Percentiles rank a stretch among this genome's conserved stretches.
Conservation (phyloP, 352 stramenopile genomes). For the Aphanomyces astaci region DNA sequence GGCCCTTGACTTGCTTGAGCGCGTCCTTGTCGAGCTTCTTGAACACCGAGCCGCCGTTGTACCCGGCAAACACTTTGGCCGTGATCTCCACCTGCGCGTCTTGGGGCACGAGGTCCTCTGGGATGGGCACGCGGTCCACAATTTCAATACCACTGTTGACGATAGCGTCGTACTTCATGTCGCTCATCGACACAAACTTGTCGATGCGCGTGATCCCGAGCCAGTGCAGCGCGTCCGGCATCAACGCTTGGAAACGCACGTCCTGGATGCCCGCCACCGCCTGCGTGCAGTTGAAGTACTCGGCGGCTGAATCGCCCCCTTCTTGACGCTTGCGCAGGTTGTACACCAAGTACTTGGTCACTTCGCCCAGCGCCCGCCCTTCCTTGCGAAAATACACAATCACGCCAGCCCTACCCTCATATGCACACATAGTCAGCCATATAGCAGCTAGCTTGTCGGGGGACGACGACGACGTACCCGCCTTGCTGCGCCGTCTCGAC, state of each 20-base stretch:
- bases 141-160: constrained; percentile 93
- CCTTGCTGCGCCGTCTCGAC: constrained; percentile 96
- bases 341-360: constrained; percentile 99
- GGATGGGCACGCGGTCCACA: constrained; percentile 97
- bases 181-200: constrained; percentile 96
- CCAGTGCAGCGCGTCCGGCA: constrained; percentile 99
- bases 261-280: constrained; percentile 96
- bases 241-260: constrained; percentile 97
- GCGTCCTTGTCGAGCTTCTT: constrained; percentile 85
- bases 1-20: constrained; percentile 91
- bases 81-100: constrained; percentile 99
- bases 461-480: constrained; percentile 49
- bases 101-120: constrained; percentile 93
- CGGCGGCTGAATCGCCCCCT: constrained; percentile 92
- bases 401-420: constrained; percentile 72
- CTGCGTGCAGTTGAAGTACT: constrained; percentile 99
- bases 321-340: constrained; percentile 98
- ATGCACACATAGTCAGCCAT: constrained; percentile 1
- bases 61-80: constrained; percentile 92
- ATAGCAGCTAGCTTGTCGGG: too few relatives aligned
- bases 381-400: constrained; percentile 99
- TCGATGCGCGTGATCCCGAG: constrained; percentile 93
- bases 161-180: constrained; percentile 99
- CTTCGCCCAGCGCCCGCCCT: constrained; percentile 93
- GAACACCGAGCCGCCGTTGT: constrained; percentile 87